phyloP scores from a whole-genome alignment of 176 grass and related monocot genomes.

The Phragmites australis region DNA sequence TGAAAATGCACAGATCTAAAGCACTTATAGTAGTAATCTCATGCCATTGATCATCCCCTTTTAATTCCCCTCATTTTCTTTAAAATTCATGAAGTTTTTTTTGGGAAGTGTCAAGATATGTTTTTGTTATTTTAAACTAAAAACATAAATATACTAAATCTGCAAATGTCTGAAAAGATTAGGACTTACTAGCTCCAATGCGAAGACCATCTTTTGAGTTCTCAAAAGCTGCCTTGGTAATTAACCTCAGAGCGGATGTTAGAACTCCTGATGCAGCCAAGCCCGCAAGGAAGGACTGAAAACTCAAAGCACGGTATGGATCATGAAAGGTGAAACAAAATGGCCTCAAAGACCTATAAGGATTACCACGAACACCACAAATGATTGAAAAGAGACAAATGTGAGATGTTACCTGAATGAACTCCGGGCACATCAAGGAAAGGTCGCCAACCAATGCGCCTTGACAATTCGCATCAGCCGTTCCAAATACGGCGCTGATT shows the following conservation, averaged over 20 bases:
- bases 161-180: constrained; percentile 2
- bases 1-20: neutral
- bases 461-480: constrained; percentile 84
- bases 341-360: constrained; percentile 9
- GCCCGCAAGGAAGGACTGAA: constrained; percentile 64
- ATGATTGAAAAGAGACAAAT: constrained; percentile 3
- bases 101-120: neutral
- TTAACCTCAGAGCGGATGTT: constrained; percentile 69
- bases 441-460: constrained; percentile 94
- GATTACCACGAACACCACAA: constrained; percentile 23
- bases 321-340: constrained; percentile 28
- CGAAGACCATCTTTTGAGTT: constrained; percentile 66
- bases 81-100: neutral
- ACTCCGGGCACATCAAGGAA: constrained; percentile 91
- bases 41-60: neutral
- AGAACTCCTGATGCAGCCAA: constrained; percentile 65
- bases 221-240: constrained; percentile 80
- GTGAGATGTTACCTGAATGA: constrained; percentile 66
- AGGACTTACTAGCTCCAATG: constrained; percentile 67
- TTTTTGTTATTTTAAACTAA: neutral
- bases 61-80: neutral
- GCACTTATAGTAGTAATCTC: neutral
- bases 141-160: constrained; percentile 12
- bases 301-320: constrained; percentile 23
- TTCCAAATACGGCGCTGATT: constrained; percentile 80